Evolutionary conservation across 208 protist species (phyloP).

Genomic region (Wallacemonas sp.): DNA sequence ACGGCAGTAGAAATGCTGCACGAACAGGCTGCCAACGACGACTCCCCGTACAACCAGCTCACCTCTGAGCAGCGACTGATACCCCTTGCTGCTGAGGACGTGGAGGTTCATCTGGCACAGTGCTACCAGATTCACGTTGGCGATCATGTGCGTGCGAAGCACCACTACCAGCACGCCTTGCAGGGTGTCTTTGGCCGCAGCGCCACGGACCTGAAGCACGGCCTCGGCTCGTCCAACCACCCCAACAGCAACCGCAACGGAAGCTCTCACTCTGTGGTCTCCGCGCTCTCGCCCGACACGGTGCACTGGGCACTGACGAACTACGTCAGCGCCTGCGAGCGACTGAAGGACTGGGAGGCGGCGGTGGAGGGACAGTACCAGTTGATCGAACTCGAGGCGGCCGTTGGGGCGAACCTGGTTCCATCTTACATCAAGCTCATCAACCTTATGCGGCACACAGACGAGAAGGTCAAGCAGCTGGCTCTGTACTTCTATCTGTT

Average conservation of each 20-base stretch:
- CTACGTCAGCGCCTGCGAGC: conserved; percentile 68
- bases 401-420: conserved; percentile 34
- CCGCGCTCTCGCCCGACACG: conserved; percentile 35
- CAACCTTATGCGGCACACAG: conserved; percentile 33
- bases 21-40: not conserved
- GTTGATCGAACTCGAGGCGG: conserved; percentile 52
- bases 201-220: conserved; percentile 2
- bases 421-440: conserved; percentile 54
- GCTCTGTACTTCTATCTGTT: conserved; percentile 67
- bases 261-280: not conserved
- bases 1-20: conserved; percentile 45
- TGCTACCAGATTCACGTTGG: conserved; percentile 73
- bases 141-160: conserved; percentile 60
- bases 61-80: conserved; percentile 20
- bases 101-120: conserved; percentile 66
- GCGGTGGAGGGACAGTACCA: conserved; percentile 52
- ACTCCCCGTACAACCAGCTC: conserved; percentile 20
- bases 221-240: not conserved
- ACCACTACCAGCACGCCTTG: conserved; percentile 56
- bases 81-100: conserved; percentile 33
- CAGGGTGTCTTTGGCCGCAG: conserved; percentile 4
- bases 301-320: conserved; percentile 66
- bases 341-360: conserved; percentile 35
- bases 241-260: not conserved
- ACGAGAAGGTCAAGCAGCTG: conserved; percentile 46